Conservation (phyloP, 768 basidiomycete genomes). For the Xerocomus brunneocitrinus region DNA sequence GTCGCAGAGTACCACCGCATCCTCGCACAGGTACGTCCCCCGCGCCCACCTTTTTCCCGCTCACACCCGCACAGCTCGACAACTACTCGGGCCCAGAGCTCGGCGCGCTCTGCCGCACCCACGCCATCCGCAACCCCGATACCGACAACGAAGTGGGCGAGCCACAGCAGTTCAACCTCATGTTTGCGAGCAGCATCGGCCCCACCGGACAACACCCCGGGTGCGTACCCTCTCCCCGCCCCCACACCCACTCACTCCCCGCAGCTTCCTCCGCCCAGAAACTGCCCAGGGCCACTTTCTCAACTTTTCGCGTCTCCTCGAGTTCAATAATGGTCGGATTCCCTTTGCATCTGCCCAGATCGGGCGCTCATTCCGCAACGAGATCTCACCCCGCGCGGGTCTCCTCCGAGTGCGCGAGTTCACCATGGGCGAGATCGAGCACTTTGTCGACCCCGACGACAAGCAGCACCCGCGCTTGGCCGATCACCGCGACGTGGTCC, state of each 20-base stretch:
- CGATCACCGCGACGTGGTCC: constrained; percentile 70
- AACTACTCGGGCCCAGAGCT: constrained; percentile 89
- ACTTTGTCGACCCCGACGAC: constrained; percentile 93
- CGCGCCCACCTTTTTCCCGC: neutral
- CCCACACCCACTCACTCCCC: too few species aligned
- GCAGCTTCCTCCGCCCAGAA: constrained; percentile 87
- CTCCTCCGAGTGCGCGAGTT: constrained; percentile 97
- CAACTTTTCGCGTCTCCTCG: constrained; percentile 94
- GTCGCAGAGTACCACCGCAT: constrained; percentile 76
- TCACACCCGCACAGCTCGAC: constrained; percentile 41
- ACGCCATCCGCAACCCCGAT: constrained; percentile 83
- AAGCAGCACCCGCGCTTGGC: constrained; percentile 83
- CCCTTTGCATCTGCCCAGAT: constrained; percentile 98
- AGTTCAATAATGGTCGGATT: constrained; percentile 95
- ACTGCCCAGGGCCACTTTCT: constrained; percentile 99
- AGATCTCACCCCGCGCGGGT: constrained; percentile 95
- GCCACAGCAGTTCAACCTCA: constrained; percentile 95
- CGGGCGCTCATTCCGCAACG: constrained; percentile 94
- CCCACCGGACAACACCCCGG: constrained; percentile 94
- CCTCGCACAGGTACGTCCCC: constrained; percentile 74
- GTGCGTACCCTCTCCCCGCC: too few species aligned
- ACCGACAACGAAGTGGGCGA: constrained; percentile 90
- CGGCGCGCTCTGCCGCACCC: constrained; percentile 76
- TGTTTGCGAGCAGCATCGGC: constrained; percentile 97
- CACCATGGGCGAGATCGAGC: constrained; percentile 99